Base-by-base conservation (phyloP, 306 rosid genomes). In the Dalbergia cultrata region DNA sequence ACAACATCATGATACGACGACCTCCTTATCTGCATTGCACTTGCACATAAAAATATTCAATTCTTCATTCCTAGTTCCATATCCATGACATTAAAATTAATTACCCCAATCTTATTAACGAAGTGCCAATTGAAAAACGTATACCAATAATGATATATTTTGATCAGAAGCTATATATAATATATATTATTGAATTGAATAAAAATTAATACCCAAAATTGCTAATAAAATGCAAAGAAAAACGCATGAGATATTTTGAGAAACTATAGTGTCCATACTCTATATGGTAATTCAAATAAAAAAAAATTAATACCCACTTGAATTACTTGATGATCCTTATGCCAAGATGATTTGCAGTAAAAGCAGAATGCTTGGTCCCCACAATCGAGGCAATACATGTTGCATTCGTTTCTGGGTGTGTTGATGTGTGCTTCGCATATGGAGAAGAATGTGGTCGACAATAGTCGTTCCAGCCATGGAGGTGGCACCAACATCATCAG, bases 1-100 rank as follows among this genome's bases (percentile, higher is more conserved):
- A 92, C 94, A 66, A 92, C 94, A 74, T 92, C 89, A 22, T 92
- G 97, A 53, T 92, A 92, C 0, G 94, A 92, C 1, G 94, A 92
- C 67, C 92, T 82, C 82, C 97, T 85, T 57, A 92, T 92, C 94
- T 92, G 83, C 88, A 86, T 85, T 76, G 49, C 85, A 82, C 77
- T 82, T 82, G 8, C 78, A 41, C 71, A 70, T 50, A 6, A 41
- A 39, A 50, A 50, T 4, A 69, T 60, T 80, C 58, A 68, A 69
- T 56, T 45, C 74, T 26, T 26, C 31, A 26, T 54, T 19, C 56
- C 16, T 11, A 59, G 26, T 22, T 58, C 67, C 10, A 5, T 8
- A 54, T 7, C 17, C 33, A 39, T 18, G 57, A 9, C 31, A 53
- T 37, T 19, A 5, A 57, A 74, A 59, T 49, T 47, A 37, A 26